Conservation (phyloP, 73 alveolate species). For the Paramecium tetraurelia region DNA sequence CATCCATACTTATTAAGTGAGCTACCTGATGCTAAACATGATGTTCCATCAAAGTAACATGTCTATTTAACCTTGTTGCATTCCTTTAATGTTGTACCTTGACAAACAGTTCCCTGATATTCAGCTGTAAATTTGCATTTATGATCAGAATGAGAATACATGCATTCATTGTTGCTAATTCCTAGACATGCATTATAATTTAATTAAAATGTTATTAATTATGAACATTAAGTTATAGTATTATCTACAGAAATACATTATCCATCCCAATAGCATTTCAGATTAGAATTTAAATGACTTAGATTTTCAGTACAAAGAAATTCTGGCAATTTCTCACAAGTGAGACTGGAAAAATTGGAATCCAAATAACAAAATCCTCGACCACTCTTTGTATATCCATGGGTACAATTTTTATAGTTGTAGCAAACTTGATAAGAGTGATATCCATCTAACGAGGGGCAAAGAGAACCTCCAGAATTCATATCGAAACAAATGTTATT, state of each 20-base stretch:
- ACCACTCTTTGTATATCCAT: slow-evolving; percentile 2
- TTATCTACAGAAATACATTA: neutral
- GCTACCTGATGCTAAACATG: neutral
- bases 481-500: neutral
- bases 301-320: neutral
- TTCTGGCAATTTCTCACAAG: neutral
- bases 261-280: neutral
- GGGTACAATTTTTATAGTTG: neutral
- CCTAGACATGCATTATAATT: neutral
- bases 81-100: neutral
- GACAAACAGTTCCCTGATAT: neutral
- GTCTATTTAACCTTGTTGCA: neutral
- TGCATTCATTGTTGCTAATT: neutral
- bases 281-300: neutral
- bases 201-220: neutral
- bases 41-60: neutral
- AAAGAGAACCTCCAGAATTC: neutral
- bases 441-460: neutral
- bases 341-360: neutral
- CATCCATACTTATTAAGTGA: neutral
- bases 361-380: neutral
- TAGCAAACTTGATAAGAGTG: neutral
- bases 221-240: neutral
- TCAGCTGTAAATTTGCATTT: neutral
- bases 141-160: neutral